These are phyloP conservation scores for Nadsonia starkeyi-henricii DNA, from an alignment of 1,139 yeast genomes.

Conservation along the genomic window DNA sequence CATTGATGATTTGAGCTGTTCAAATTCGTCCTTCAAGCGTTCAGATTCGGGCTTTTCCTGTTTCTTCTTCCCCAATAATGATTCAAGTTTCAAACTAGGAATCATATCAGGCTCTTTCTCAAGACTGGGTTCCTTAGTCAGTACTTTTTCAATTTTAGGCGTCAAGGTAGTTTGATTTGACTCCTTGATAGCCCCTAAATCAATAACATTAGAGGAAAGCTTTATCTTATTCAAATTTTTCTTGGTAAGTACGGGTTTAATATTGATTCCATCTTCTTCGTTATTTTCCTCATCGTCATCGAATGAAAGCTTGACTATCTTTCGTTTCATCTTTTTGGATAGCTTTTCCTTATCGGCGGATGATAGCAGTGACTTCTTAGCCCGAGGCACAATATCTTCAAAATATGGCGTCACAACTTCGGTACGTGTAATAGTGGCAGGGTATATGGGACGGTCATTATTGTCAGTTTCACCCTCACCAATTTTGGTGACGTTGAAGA, in stretches of 20 bases:
- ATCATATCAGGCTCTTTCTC: too few species aligned
- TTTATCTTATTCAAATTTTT: background rate
- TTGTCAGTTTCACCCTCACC: conserved; percentile 35
- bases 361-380: conserved; percentile 6
- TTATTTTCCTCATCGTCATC: conserved; percentile 22
- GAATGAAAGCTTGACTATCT: conserved; percentile 18
- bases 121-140: too few species aligned
- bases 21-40: conserved; percentile 3
- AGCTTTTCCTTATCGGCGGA: conserved; percentile 1
- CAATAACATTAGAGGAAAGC: background rate
- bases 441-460: conserved; percentile 36
- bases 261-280: conserved; percentile 10
- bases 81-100: background rate
- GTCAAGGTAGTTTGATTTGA: conserved; percentile 6
- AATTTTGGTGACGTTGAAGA: conserved; percentile 40
- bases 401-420: conserved; percentile 39
- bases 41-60: background rate
- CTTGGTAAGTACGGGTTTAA: conserved; percentile 1
- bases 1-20: conserved; percentile 5
- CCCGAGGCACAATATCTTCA: conserved; percentile 27
- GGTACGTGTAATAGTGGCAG: conserved; percentile 31
- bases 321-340: conserved; percentile 9
- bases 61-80: conserved; percentile 3
- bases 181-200: background rate
- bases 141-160: conserved; percentile 2